Evolutionary conservation across 257 asterid genomes (phyloP).

Genomic region (Solanum paucissectum): DNA sequence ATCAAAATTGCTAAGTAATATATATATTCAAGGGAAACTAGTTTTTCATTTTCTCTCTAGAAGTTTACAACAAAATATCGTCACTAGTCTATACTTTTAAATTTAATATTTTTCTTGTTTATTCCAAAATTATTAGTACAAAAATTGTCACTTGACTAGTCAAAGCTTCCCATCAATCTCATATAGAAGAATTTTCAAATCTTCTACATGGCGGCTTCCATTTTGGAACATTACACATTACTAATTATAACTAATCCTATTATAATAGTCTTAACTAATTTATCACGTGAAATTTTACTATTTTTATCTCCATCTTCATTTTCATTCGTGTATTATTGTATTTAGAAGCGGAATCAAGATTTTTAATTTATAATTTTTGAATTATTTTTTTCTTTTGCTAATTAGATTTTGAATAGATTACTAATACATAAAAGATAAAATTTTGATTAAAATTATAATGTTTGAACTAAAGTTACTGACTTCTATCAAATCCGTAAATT

Average conservation of each 20-base stretch:
- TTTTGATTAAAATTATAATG: not conserved
- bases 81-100: not conserved
- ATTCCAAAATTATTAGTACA: not conserved
- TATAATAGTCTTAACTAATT: not conserved
- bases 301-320: not conserved
- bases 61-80: not conserved
- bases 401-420: too few relatives aligned
- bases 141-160: not conserved
- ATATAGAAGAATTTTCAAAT: not conserved
- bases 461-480: not conserved
- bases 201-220: not conserved
- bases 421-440: too few relatives aligned
- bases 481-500: accelerated
- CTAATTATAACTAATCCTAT: not conserved
- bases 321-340: not conserved
- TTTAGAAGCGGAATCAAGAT: not conserved
- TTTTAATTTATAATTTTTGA: not conserved
- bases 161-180: not conserved
- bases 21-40: not conserved
- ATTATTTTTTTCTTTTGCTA: not conserved
- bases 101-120: too few relatives aligned
- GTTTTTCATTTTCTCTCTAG: not conserved
- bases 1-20: not conserved
- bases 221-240: not conserved
- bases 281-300: not conserved